phyloP scores from a whole-genome alignment of 2,329 filamentous ascomycete genomes.

The Blastomyces silverae region DNA sequence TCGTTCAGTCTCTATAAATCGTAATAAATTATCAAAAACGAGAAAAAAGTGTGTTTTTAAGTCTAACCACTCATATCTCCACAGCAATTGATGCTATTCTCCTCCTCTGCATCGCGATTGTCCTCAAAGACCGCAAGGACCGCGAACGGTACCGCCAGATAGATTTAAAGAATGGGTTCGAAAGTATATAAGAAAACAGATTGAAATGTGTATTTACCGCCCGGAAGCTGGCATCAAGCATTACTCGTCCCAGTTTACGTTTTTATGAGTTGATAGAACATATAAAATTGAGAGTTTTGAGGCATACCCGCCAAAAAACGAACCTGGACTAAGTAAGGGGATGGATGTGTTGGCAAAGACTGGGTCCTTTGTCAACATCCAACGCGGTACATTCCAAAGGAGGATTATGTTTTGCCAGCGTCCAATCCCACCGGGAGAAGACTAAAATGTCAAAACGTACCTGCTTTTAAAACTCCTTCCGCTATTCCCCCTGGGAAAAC shows the following conservation, averaged over 20 bases:
- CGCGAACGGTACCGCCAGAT: constrained; percentile 71
- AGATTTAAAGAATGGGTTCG: constrained; percentile 65
- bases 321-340: background rate
- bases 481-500: background rate
- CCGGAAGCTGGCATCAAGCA: background rate
- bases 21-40: background rate
- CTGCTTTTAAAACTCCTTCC: background rate
- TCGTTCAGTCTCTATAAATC: background rate
- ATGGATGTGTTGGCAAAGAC: background rate
- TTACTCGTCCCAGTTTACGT: background rate
- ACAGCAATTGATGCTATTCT: constrained; percentile 58
- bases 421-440: background rate
- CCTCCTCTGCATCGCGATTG: constrained; percentile 63
- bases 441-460: background rate
- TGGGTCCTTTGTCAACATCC: background rate
- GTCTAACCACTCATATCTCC: background rate
- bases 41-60: background rate
- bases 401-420: background rate
- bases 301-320: background rate
- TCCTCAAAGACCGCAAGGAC: constrained; percentile 75
- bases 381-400: background rate
- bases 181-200: constrained; percentile 40
- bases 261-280: background rate
- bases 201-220: background rate
- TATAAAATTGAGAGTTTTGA: background rate